A percentile compares a stretch with the other conserved stretches of the same genome.
Evolutionary conservation across 495 filamentous ascomycete genomes (phyloP).

Genomic region (Wilcoxina mikolae): DNA sequence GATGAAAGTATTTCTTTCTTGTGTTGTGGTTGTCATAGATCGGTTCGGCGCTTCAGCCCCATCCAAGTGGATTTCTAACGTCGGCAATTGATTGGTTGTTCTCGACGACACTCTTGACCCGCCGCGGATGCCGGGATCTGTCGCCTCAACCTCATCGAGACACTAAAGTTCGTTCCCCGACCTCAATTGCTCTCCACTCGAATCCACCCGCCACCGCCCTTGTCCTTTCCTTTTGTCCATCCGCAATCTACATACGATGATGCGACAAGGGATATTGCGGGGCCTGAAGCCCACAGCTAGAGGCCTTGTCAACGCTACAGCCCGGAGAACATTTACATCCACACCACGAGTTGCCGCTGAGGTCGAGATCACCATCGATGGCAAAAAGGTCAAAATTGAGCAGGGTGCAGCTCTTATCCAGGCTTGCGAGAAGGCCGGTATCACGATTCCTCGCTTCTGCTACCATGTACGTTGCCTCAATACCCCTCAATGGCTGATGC

Average conservation of each 20-base stretch:
- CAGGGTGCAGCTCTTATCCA: constrained; percentile 86
- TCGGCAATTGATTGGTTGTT: constrained; percentile 6
- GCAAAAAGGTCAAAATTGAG: constrained; percentile 28
- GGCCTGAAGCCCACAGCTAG: constrained; percentile 22
- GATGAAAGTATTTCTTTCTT: too few species aligned
- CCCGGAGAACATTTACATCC: constrained; percentile 16
- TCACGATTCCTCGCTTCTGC: constrained; percentile 84
- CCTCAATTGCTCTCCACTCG: constrained; percentile 4
- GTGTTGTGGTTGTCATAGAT: too few species aligned
- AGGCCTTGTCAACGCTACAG: constrained; percentile 13
- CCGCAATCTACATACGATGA: constrained; percentile 16
- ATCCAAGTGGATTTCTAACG: constrained; percentile 7
- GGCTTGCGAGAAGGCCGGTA: constrained; percentile 94
- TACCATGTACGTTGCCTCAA: constrained; percentile 61
- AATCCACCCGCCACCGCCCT: background rate
- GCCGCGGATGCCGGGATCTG: background rate
- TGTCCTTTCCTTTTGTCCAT: constrained; percentile 8
- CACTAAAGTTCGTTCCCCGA: background rate
- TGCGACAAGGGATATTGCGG: constrained; percentile 25
- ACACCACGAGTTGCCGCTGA: constrained; percentile 19
- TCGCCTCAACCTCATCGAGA: background rate
- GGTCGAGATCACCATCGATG: constrained; percentile 28
- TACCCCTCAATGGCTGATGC: constrained; percentile 26
- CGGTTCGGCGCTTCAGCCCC: too few species aligned
- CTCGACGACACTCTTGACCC: background rate